A percentile compares a stretch with the other conserved stretches of the same genome.
phyloP scores from a whole-genome alignment of 495 filamentous ascomycete genomes.

The Achaetomiella virescens region DNA sequence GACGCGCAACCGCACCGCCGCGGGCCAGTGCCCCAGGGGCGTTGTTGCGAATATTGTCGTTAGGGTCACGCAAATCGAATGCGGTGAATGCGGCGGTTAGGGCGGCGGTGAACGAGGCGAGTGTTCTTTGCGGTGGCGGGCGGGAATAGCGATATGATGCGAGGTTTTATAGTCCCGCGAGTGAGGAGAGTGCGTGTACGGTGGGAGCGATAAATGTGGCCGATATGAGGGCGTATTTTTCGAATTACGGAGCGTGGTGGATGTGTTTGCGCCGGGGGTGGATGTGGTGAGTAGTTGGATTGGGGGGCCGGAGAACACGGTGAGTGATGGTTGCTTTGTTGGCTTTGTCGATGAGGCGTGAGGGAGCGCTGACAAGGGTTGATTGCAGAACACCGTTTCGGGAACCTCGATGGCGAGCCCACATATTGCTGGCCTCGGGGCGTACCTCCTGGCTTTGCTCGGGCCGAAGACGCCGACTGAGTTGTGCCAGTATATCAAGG shows the following conservation, averaged over 20 bases:
- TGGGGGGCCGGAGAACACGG: constrained; percentile 40
- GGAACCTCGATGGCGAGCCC: constrained; percentile 63
- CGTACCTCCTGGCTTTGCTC: constrained; percentile 49
- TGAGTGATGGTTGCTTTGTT: constrained; percentile 15
- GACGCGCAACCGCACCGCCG: constrained; percentile 24
- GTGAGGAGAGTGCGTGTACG: constrained; percentile 51
- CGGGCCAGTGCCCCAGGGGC: constrained; percentile 29
- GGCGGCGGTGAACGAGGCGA: constrained; percentile 37
- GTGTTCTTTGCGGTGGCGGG: constrained; percentile 49
- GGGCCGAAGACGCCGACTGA: constrained; percentile 38
- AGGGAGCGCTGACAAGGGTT: not conserved
- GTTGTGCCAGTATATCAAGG: constrained; percentile 36
- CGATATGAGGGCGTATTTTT: constrained; percentile 50
- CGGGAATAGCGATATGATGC: constrained; percentile 44
- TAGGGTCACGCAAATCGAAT: constrained; percentile 44
- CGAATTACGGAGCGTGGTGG: constrained; percentile 57
- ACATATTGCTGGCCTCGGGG: constrained; percentile 54
- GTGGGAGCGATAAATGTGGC: constrained; percentile 47
- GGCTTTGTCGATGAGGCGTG: not conserved
- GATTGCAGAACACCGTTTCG: constrained; percentile 50
- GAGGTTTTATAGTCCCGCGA: constrained; percentile 45
- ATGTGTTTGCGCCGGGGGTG: constrained; percentile 57
- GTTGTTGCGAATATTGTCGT: constrained; percentile 47
- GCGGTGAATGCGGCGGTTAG: constrained; percentile 48
- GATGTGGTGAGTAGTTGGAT: constrained; percentile 52